A percentile compares a stretch with the other conserved stretches of the same genome.
phyloP scores from a whole-genome alignment of 805 yeast species.

The Barnettozyma sucrosica region DNA sequence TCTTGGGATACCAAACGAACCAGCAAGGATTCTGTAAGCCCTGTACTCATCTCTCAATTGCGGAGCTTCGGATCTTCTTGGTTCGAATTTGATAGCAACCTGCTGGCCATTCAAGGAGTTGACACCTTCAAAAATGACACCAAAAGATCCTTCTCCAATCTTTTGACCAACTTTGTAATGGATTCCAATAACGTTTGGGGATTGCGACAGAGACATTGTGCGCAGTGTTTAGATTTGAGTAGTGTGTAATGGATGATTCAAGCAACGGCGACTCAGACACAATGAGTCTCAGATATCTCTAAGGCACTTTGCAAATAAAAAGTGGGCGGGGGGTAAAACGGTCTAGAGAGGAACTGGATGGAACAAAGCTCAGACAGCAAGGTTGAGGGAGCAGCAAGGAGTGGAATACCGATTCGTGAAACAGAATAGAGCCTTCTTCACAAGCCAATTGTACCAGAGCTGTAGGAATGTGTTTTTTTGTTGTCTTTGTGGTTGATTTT shows the following conservation, averaged over 20 bases:
- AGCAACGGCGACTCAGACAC: neutral
- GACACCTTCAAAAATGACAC: conserved; percentile 93
- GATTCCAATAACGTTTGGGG: conserved; percentile 61
- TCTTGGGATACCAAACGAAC: conserved; percentile 81
- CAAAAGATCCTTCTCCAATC: conserved; percentile 98
- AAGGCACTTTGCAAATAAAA: neutral
- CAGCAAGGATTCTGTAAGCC: conserved; percentile 83
- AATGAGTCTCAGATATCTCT: neutral
- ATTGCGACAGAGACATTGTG: conserved; percentile 5
- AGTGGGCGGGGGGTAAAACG: neutral
- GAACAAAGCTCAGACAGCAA: neutral
- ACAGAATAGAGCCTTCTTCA: neutral
- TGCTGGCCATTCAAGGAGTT: conserved; percentile 87
- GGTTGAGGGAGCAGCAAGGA: neutral
- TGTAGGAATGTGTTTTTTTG: neutral
- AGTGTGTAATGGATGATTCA: neutral
- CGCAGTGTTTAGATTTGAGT: neutral
- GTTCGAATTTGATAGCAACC: conserved; percentile 96
- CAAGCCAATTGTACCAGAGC: neutral
- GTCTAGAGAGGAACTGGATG: neutral
- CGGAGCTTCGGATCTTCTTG: conserved; percentile 95
- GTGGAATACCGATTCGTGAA: neutral
- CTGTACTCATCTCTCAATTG: conserved; percentile 95
- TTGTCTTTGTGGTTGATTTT: conserved; percentile 1
- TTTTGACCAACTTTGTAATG: conserved; percentile 96